Conservation (phyloP, 345 rosid genomes). For the Salix caprea region DNA sequence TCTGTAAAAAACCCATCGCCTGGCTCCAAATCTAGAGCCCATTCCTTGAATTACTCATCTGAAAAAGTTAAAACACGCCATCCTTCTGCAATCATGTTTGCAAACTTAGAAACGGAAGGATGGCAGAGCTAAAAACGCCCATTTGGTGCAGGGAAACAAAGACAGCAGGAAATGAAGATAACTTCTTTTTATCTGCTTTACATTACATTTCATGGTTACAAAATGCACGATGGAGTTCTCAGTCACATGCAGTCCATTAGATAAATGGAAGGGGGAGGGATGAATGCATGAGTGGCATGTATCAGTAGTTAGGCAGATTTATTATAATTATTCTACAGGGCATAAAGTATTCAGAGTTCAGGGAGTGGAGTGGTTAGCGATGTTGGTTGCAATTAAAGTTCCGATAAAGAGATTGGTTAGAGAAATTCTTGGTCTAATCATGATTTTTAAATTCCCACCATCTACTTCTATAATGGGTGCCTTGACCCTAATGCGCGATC, state of each 20-base stretch:
- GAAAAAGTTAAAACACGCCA: not conserved
- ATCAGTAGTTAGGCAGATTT: constrained; percentile 5
- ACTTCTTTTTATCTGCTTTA: not conserved
- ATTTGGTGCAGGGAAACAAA: constrained; percentile 14
- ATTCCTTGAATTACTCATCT: constrained; percentile 11
- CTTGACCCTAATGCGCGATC: constrained; percentile 16
- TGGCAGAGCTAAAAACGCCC: constrained; percentile 17
- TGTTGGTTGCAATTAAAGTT: constrained; percentile 6
- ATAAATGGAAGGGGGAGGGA: constrained; percentile 1
- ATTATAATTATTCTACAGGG: not conserved
- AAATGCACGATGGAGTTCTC: too few species aligned
- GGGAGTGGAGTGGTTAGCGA: constrained; percentile 20
- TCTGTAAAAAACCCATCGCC: constrained; percentile 16
- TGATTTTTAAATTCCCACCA: constrained; percentile 7
- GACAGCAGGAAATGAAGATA: constrained; percentile 3
- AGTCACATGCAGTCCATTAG: not conserved
- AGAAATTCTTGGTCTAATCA: not conserved
- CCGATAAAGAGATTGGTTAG: not conserved
- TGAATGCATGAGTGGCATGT: not conserved
- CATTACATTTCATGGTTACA: too few species aligned
- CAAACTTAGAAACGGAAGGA: constrained; percentile 14
- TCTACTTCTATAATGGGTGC: constrained; percentile 7
- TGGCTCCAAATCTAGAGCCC: constrained; percentile 21
- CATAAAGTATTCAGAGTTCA: too few species aligned
- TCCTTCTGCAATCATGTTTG: not conserved